These are phyloP conservation scores for Fraxinus pennsylvanica DNA, from an alignment of 257 asterid species.

Conservation along the genomic window DNA sequence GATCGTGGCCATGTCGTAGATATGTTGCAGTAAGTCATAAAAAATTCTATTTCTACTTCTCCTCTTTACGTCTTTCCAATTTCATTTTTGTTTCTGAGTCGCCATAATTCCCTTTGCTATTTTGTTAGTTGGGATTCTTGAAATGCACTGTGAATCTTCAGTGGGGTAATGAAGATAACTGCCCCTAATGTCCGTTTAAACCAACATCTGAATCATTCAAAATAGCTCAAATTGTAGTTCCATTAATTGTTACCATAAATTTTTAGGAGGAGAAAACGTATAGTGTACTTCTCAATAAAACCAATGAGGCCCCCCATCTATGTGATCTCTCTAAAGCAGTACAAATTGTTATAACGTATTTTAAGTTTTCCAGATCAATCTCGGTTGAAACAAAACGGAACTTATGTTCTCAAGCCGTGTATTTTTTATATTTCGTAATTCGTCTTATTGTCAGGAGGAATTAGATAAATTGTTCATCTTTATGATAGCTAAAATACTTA, in stretches of 20 bases:
- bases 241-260: neutral
- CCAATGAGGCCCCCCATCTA: neutral
- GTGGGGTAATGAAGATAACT: neutral
- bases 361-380: neutral
- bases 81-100: neutral
- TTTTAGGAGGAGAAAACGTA: neutral
- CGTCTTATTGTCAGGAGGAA: neutral
- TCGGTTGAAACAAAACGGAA: neutral
- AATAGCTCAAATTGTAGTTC: neutral
- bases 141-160: neutral
- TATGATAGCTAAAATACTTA: no score
- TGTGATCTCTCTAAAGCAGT: neutral
- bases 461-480: neutral
- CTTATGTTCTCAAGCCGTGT: neutral
- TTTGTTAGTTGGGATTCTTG: neutral
- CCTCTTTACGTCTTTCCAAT: neutral
- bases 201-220: neutral
- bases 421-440: neutral
- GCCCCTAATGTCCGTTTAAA: neutral
- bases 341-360: neutral
- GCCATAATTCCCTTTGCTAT: neutral
- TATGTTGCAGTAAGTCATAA: constrained; percentile 1
- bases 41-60: neutral
- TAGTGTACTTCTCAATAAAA: neutral
- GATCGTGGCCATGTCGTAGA: constrained; percentile 4